phyloP scores from a whole-genome alignment of 2,329 filamentous ascomycete genomes.

The Xylaria sp. region DNA sequence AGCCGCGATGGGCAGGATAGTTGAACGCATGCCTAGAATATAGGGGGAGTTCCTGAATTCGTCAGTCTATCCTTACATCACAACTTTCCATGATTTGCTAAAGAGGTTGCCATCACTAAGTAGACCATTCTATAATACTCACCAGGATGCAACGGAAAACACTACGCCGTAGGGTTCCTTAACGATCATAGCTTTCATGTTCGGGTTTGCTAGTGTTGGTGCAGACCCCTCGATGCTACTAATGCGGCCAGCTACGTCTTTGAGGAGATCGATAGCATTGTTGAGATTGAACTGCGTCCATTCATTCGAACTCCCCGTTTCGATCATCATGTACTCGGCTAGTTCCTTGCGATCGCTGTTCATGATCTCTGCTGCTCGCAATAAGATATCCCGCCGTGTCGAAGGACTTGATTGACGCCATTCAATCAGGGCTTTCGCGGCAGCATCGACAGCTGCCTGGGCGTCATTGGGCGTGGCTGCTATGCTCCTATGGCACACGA shows the following conservation, averaged over 20 bases:
- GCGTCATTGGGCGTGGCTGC: constrained; percentile 16
- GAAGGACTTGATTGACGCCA: constrained; percentile 56
- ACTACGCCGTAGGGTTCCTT: constrained; percentile 84
- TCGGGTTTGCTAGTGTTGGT: constrained; percentile 55
- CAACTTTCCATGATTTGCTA: neutral
- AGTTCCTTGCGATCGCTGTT: constrained; percentile 70
- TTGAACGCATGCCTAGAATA: constrained; percentile 63
- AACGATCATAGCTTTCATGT: constrained; percentile 51
- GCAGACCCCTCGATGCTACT: constrained; percentile 49
- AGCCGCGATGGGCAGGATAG: constrained; percentile 74
- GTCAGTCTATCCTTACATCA: neutral
- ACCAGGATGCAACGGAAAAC: constrained; percentile 85
- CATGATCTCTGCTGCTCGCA: constrained; percentile 74
- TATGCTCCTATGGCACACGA: constrained; percentile 8
- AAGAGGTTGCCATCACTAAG: neutral
- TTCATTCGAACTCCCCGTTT: constrained; percentile 54
- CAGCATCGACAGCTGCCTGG: constrained; percentile 26
- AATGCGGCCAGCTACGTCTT: constrained; percentile 56
- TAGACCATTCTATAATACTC: constrained; percentile 39
- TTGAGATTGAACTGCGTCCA: constrained; percentile 58
- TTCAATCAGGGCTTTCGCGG: neutral
- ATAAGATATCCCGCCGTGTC: constrained; percentile 73
- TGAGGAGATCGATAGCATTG: constrained; percentile 51
- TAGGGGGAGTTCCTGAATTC: constrained; percentile 63
- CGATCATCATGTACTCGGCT: constrained; percentile 63